These are phyloP conservation scores for Fusarium sp. DNA, from an alignment of 2,329 filamentous ascomycete species.

Conservation along the genomic window DNA sequence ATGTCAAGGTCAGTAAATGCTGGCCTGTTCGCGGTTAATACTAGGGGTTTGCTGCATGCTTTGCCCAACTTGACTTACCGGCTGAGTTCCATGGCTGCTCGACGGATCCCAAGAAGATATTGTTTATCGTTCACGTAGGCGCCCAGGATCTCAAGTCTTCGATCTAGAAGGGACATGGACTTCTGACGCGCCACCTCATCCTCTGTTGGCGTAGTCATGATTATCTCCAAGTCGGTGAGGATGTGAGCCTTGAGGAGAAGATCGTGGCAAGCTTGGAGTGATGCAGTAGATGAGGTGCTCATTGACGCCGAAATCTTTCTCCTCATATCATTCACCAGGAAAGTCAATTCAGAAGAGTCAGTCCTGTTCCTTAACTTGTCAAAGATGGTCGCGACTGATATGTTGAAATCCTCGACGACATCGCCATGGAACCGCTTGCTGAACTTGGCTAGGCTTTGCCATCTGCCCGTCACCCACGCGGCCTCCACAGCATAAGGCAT, in stretches of 20 bases:
- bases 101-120: slow-evolving; percentile 86
- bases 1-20: slow-evolving; percentile 79
- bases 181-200: slow-evolving; percentile 54
- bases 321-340: slow-evolving; percentile 72
- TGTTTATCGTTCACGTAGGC: slow-evolving; percentile 94
- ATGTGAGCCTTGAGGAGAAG: slow-evolving; percentile 88
- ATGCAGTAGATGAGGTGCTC: slow-evolving; percentile 81
- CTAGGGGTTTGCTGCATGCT: background rate
- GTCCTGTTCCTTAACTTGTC: slow-evolving; percentile 69
- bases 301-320: slow-evolving; percentile 79
- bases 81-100: slow-evolving; percentile 87
- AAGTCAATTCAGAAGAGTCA: slow-evolving; percentile 65
- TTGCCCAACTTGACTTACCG: slow-evolving; percentile 60
- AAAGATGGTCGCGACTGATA: slow-evolving; percentile 75
- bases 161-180: slow-evolving; percentile 64
- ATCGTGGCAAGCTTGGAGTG: slow-evolving; percentile 86
- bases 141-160: slow-evolving; percentile 88
- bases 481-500: slow-evolving; percentile 91
- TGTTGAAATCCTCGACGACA: slow-evolving; percentile 76
- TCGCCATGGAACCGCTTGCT: slow-evolving; percentile 66
- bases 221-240: slow-evolving; percentile 86
- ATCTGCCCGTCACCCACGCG: slow-evolving; percentile 89
- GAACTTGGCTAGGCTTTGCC: slow-evolving; percentile 79
- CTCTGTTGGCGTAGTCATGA: slow-evolving; percentile 65
- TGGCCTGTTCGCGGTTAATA: slow-evolving; percentile 52